phyloP scores from a whole-genome alignment of 1,284 basidiomycete species.

The Papiliotrema laurentii region DNA sequence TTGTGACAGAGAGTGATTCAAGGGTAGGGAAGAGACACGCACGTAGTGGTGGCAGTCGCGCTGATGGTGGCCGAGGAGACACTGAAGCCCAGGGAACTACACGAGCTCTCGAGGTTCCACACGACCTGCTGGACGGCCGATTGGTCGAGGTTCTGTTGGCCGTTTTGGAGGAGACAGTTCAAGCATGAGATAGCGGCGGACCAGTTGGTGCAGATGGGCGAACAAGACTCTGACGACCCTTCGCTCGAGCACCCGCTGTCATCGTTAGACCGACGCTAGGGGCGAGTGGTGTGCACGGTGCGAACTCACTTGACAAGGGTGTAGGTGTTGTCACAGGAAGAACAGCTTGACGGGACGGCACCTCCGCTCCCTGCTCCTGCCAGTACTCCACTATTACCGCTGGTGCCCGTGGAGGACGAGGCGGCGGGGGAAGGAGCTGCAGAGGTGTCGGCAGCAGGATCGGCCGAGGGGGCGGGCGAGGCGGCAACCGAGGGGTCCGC shows the following conservation, averaged over 20 bases:
- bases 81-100: not conserved
- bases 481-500: not conserved
- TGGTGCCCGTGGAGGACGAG: not conserved
- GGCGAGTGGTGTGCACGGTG: no score
- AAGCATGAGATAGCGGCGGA: not conserved
- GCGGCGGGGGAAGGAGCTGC: not conserved
- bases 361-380: slow-evolving; percentile 5
- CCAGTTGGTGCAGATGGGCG: slow-evolving; percentile 5
- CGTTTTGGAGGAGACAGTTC: slow-evolving; percentile 2
- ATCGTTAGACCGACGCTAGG: not conserved
- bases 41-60: slow-evolving; percentile 5
- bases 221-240: slow-evolving; percentile 6
- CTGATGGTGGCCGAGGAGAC: not conserved
- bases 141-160: slow-evolving; percentile 3
- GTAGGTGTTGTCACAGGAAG: not conserved
- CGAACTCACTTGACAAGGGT: slow-evolving; percentile 1
- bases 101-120: slow-evolving; percentile 6
- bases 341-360: not conserved
- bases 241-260: not conserved
- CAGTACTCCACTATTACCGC: not conserved
- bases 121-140: slow-evolving; percentile 3
- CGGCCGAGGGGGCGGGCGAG: not conserved
- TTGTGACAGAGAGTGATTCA: not conserved
- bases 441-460: not conserved
- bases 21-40: not conserved